Conservation (phyloP, 2,329 filamentous ascomycete species). For the Colletotrichum ledebouriae region DNA sequence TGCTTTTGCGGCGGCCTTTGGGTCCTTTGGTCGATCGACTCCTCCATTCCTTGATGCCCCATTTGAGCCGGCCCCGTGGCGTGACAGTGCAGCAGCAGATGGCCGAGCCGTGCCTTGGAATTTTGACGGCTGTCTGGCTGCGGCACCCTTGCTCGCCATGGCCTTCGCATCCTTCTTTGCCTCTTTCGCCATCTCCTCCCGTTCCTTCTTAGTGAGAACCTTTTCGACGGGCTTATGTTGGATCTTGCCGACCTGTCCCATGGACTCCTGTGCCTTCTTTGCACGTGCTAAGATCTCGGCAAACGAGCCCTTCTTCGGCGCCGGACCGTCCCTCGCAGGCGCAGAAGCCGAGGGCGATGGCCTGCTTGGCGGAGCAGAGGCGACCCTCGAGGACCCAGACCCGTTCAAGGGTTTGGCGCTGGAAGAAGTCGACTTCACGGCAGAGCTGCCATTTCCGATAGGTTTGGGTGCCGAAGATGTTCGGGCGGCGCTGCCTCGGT, state of each 20-base stretch:
- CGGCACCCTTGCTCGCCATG: slow-evolving; percentile 20
- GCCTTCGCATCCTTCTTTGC: slow-evolving; percentile 46
- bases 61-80: slow-evolving; percentile 38
- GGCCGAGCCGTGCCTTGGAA: slow-evolving; percentile 33
- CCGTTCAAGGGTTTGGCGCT: slow-evolving; percentile 32
- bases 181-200: slow-evolving; percentile 61
- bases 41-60: slow-evolving; percentile 45
- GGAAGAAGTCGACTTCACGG: slow-evolving; percentile 25
- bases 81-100: slow-evolving; percentile 11
- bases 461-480: slow-evolving; percentile 36
- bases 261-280: slow-evolving; percentile 72
- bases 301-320: slow-evolving; percentile 80
- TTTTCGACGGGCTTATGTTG: slow-evolving; percentile 82
- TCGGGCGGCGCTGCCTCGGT: slow-evolving; percentile 41
- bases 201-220: slow-evolving; percentile 68
- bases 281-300: slow-evolving; percentile 81
- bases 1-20: slow-evolving; percentile 41
- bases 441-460: slow-evolving; percentile 26
- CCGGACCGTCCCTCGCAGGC: slow-evolving; percentile 54
- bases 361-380: slow-evolving; percentile 28
- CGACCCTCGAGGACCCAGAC: slow-evolving; percentile 2
- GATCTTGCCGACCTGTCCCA: slow-evolving; percentile 76
- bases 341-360: slow-evolving; percentile 56
- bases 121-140: slow-evolving; percentile 25
- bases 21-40: slow-evolving; percentile 44